A percentile compares a stretch with the other conserved stretches of the same genome.
These are phyloP conservation scores for Cenchrus purpureus DNA, from an alignment of 176 grass and related monocot species.

Conservation along the genomic window DNA sequence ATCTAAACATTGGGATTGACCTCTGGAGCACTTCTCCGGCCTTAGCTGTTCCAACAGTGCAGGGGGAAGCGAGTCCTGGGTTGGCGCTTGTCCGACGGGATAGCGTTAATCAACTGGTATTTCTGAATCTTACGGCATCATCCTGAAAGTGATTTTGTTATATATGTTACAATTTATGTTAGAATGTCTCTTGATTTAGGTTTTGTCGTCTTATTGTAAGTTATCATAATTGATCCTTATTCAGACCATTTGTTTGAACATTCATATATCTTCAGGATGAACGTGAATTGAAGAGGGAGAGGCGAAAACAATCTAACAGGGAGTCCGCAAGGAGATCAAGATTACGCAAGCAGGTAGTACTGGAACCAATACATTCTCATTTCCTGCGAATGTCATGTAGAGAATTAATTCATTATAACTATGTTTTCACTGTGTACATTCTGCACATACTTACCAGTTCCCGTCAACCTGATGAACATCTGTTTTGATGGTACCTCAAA, in stretches of 20 bases:
- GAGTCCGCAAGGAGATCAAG: conserved; percentile 95
- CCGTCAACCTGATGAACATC: conserved; percentile 13
- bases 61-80: conserved; percentile 48
- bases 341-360: conserved; percentile 83
- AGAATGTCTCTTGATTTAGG: conserved; percentile 5
- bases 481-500: conserved; percentile 2
- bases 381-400: neutral
- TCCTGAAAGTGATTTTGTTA: neutral
- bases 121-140: neutral
- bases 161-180: neutral
- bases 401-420: neutral
- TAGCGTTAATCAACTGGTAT: conserved; percentile 41
- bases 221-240: neutral
- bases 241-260: conserved; percentile 3
- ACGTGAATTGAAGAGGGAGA: conserved; percentile 85
- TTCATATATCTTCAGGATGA: conserved; percentile 69
- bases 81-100: conserved; percentile 43
- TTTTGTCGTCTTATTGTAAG: neutral
- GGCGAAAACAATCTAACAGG: conserved; percentile 93
- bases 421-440: neutral
- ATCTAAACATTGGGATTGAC: conserved; percentile 88
- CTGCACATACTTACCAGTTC: neutral
- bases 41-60: conserved; percentile 51
- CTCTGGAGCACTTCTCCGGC: conserved; percentile 73
- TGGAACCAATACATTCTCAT: conserved; percentile 33